These are phyloP conservation scores for Vigna hirtella DNA, from an alignment of 306 rosid species.

Conservation along the genomic window DNA sequence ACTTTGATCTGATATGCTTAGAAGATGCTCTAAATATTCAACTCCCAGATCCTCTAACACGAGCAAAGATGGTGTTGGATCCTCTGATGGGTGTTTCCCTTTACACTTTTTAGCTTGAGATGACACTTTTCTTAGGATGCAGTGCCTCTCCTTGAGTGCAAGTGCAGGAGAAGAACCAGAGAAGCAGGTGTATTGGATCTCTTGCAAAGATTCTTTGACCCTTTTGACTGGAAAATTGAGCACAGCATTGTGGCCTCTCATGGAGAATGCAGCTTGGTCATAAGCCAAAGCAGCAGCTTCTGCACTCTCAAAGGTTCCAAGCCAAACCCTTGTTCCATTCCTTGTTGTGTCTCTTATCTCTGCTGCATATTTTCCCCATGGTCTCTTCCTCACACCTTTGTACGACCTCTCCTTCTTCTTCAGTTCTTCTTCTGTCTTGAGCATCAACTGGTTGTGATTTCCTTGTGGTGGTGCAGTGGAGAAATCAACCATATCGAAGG, in stretches of 20 bases:
- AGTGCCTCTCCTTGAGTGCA: conserved; percentile 56
- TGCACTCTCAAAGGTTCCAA: conserved; percentile 78
- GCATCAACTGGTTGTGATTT: background rate
- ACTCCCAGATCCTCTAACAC: conserved; percentile 66
- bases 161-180: conserved; percentile 62
- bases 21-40: conserved; percentile 72
- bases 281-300: conserved; percentile 87
- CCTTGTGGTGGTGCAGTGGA: background rate
- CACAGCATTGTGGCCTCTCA: conserved; percentile 64
- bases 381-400: conserved; percentile 72
- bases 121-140: conserved; percentile 23
- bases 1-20: conserved; percentile 41
- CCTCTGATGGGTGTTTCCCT: conserved; percentile 25
- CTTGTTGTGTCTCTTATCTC: conserved; percentile 62
- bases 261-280: conserved; percentile 82
- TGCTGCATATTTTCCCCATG: conserved; percentile 72
- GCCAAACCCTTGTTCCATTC: conserved; percentile 77
- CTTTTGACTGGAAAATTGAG: conserved; percentile 61
- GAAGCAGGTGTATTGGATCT: conserved; percentile 17
- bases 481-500: conserved; percentile 49
- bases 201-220: conserved; percentile 46
- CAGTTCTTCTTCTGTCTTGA: background rate
- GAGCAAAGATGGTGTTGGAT: conserved; percentile 20
- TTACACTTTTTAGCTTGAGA: conserved; percentile 23
- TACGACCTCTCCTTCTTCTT: conserved; percentile 16